Evolutionary conservation across 371 early-diverging fungal species (phyloP).

Genomic region (Apophysomyces variabilis): DNA sequence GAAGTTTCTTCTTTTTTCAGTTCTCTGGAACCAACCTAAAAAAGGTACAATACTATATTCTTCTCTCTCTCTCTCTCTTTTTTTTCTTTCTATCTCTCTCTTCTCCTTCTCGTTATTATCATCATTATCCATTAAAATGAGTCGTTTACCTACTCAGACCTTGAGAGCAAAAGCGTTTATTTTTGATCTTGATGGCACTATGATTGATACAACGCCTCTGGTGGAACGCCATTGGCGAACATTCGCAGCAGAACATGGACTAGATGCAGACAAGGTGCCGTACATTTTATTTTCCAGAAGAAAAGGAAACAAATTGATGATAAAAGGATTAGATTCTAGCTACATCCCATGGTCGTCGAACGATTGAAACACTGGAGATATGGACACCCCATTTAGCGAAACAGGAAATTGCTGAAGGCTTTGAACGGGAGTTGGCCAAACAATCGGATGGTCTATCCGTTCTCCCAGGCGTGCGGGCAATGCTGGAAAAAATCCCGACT

Average conservation of each 20-base stretch:
- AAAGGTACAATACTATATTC: conserved; percentile 3
- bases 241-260: conserved; percentile 39
- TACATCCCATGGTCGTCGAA: conserved; percentile 51
- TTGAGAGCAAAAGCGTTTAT: conserved; percentile 34
- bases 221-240: conserved; percentile 48
- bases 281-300: no score
- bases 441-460: conserved; percentile 41
- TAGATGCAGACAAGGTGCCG: conserved; percentile 43
- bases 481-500: conserved; percentile 30
- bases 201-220: conserved; percentile 53
- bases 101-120: not conserved
- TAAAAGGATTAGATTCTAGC: conserved; percentile 32
- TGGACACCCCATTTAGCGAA: conserved; percentile 48
- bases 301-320: not conserved
- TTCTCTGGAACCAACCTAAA: not conserved
- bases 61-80: conserved; percentile 4
- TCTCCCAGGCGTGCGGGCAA: conserved; percentile 33
- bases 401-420: conserved; percentile 32
- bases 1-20: no score
- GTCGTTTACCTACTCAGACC: conserved; percentile 11
- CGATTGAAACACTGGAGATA: conserved; percentile 45
- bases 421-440: conserved; percentile 33
- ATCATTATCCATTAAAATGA: not conserved
- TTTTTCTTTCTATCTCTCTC: not conserved
- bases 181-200: conserved; percentile 55